A percentile compares a stretch with the other conserved stretches of the same genome.
Evolutionary conservation across 2,329 filamentous ascomycete genomes (phyloP).

Genomic region (Paraphoma chrysanthemicola): DNA sequence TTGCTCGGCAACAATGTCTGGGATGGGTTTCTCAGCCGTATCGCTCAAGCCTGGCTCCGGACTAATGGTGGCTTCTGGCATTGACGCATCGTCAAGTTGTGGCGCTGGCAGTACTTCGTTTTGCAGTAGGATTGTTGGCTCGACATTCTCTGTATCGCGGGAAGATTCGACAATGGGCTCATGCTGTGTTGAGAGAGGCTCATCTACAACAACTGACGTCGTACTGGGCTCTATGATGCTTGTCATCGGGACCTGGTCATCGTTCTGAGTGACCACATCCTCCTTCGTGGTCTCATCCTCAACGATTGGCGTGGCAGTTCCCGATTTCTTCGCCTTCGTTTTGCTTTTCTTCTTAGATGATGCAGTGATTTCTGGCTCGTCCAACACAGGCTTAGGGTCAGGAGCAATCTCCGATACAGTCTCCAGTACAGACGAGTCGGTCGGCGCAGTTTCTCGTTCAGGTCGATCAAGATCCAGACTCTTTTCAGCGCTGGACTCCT

Average conservation of each 20-base stretch:
- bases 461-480: conserved; percentile 4
- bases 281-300: conserved; percentile 2
- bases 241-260: background rate
- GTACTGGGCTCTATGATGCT: background rate
- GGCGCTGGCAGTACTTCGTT: too few relatives aligned
- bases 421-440: background rate
- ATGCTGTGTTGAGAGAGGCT: background rate
- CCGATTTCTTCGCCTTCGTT: conserved; percentile 27
- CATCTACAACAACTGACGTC: too few relatives aligned
- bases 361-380: background rate
- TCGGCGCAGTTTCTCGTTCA: conserved; percentile 12
- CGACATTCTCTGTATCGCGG: too few relatives aligned
- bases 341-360: conserved; percentile 24
- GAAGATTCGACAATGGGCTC: background rate
- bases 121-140: too few relatives aligned
- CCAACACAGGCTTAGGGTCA: background rate
- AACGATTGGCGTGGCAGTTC: conserved; percentile 13
- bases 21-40: background rate
- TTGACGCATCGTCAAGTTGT: too few relatives aligned
- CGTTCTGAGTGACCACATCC: background rate
- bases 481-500: background rate
- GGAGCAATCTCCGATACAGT: background rate
- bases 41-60: too few relatives aligned
- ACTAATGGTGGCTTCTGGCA: background rate
- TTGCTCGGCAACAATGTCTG: background rate